Evolutionary conservation across 2,329 filamentous ascomycete species (phyloP), one percentile per base, ranked within the genome.

Genomic region (Colletotrichum horii): DNA sequence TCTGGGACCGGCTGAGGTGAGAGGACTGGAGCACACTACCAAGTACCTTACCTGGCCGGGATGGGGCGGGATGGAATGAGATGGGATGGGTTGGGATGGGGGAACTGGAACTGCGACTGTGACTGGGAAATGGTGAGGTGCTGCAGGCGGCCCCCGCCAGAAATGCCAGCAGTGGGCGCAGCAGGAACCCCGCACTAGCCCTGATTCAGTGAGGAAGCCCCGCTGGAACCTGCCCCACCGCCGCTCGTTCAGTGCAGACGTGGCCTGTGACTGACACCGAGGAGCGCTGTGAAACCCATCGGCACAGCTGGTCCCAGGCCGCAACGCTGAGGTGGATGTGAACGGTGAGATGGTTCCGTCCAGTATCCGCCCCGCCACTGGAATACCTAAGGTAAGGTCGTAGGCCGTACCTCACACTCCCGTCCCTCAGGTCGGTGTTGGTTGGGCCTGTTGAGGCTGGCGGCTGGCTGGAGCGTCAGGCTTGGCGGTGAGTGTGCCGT

Each of bases 121-220:
- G 43, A 48, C 43, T 15, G n/a, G 58, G 58, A 64, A 64, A 64
- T 69, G 52, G 15, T 34, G 66, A 65, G 71, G 58, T 60, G 71
- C 62, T 38, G 56, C 55, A 62, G 70, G 64, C 36, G n/a, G n/a
- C n/a, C n/a, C n/a, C n/a, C n/a, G n/a, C 56, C 66, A 74, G 71
- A 70, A 74, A 73, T 68, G 73, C 64, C 58, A 75, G 56, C 43
- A 58, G 52, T 65, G 65, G 74, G 74, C 74, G 65, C 74, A 73
- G 70, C 74, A 69, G 48, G 70, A 76, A 76, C 74, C 74, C 74
- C 74, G 74, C 74, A 76, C 74, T 76, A 76, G 74, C 74, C 73
- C 70, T 76, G 74, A 74, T 74, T 76, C 74, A 74, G 74, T 65
- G 61, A 43, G 61, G 8, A 38, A 24, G 16, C 64, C 60, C 70